Percentiles rank a stretch among this genome's conserved stretches.
Evolutionary conservation across 2,329 filamentous ascomycete genomes (phyloP).

Genomic region (Claviceps sp.): DNA sequence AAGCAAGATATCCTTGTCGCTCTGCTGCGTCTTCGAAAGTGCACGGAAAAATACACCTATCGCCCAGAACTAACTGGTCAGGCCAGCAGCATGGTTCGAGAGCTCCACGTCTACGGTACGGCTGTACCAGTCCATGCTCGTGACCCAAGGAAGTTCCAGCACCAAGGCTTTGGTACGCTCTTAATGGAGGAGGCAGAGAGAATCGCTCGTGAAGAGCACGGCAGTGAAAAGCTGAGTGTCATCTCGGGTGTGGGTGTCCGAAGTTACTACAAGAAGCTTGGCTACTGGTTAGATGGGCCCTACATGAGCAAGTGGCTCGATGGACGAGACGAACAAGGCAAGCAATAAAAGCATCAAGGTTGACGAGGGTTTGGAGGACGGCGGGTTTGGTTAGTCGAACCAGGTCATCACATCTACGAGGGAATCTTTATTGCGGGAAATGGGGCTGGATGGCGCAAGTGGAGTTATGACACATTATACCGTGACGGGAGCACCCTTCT

Average conservation of each 20-base stretch:
- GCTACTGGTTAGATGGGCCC: slow-evolving; percentile 85
- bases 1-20: slow-evolving; percentile 97
- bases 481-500: too few species aligned
- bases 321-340: slow-evolving; percentile 20
- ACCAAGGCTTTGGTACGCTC: slow-evolving; percentile 91
- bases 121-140: slow-evolving; percentile 95
- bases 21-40: slow-evolving; percentile 77
- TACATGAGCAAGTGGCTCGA: slow-evolving; percentile 62
- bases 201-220: slow-evolving; percentile 88
- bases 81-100: slow-evolving; percentile 81
- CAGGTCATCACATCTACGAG: too few species aligned
- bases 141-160: slow-evolving; percentile 93
- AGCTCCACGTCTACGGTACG: slow-evolving; percentile 92
- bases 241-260: slow-evolving; percentile 96
- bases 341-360: not conserved
- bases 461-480: too few species aligned
- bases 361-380: too few species aligned
- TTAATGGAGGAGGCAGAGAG: slow-evolving; percentile 97
- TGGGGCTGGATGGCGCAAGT: too few species aligned
- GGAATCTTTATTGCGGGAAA: too few species aligned
- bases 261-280: slow-evolving; percentile 87
- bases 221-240: slow-evolving; percentile 86
- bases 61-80: slow-evolving; percentile 75
- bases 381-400: too few species aligned
- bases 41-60: slow-evolving; percentile 83